These are phyloP conservation scores for Nidularia pulvinata DNA, from an alignment of 768 basidiomycete genomes.

Conservation along the genomic window DNA sequence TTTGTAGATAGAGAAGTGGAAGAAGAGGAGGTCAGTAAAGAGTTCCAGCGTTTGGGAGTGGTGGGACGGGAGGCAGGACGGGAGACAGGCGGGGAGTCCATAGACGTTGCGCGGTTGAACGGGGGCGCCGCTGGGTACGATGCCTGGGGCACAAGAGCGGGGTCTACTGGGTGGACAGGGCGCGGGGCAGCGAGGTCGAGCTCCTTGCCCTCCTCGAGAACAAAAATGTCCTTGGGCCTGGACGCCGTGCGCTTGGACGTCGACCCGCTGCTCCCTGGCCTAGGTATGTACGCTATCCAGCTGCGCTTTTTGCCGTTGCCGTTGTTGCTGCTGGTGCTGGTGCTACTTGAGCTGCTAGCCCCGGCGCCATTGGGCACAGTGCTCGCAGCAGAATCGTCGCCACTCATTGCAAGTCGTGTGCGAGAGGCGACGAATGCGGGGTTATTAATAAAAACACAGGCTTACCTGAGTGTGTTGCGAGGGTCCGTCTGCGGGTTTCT, in stretches of 20 bases:
- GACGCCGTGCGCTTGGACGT: slow-evolving; percentile 11
- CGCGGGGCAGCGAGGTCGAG: slow-evolving; percentile 9
- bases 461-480: too few species aligned
- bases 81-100: slow-evolving; percentile 22
- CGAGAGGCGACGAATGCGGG: too few species aligned
- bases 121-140: neutral
- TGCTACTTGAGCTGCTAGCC: too few species aligned
- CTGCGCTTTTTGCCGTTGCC: slow-evolving; percentile 29
- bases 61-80: slow-evolving; percentile 24
- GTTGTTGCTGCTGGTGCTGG: too few species aligned
- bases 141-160: slow-evolving; percentile 8
- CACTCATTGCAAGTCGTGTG: too few species aligned
- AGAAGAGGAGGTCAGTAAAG: neutral
- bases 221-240: slow-evolving; percentile 11
- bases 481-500: too few species aligned
- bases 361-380: too few species aligned
- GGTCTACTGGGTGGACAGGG: slow-evolving; percentile 9
- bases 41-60: slow-evolving; percentile 16
- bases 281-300: slow-evolving; percentile 34
- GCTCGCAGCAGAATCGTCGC: too few species aligned
- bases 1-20: too few species aligned
- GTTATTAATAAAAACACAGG: too few species aligned
- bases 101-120: slow-evolving; percentile 7
- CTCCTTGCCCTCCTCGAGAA: slow-evolving; percentile 22
- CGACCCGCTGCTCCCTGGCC: slow-evolving; percentile 27